These are phyloP conservation scores for Hyphodiscus sp. DNA, from an alignment of 2,329 filamentous ascomycete genomes.

Conservation along the genomic window DNA sequence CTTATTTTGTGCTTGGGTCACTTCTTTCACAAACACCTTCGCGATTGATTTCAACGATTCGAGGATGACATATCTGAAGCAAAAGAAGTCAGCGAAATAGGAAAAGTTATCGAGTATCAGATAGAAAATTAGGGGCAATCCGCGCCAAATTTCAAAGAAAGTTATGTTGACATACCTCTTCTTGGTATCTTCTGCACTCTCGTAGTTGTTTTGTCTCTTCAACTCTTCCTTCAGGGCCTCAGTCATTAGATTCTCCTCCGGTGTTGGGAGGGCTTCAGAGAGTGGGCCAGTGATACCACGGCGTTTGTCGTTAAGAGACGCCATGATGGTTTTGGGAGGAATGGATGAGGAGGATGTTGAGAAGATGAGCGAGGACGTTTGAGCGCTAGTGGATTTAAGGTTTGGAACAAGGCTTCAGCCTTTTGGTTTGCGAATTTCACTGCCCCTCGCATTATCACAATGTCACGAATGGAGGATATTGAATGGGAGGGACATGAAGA, in stretches of 20 bases:
- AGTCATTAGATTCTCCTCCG: slow-evolving; percentile 69
- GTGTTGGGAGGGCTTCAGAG: slow-evolving; percentile 68
- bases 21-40: slow-evolving; percentile 78
- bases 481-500: slow-evolving; percentile 44
- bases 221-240: slow-evolving; percentile 77
- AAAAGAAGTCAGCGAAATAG: neutral
- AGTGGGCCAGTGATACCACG: slow-evolving; percentile 77
- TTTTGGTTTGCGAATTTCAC: neutral
- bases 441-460: neutral
- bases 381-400: neutral
- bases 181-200: slow-evolving; percentile 73
- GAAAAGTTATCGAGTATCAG: slow-evolving; percentile 8
- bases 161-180: slow-evolving; percentile 53
- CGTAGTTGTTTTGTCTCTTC: slow-evolving; percentile 86
- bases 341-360: neutral
- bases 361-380: too few relatives aligned
- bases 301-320: slow-evolving; percentile 21
- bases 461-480: slow-evolving; percentile 3
- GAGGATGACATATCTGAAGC: slow-evolving; percentile 54
- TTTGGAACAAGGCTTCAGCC: neutral
- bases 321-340: slow-evolving; percentile 18
- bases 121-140: neutral
- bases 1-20: slow-evolving; percentile 51
- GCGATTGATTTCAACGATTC: slow-evolving; percentile 71
- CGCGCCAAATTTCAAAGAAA: neutral